These are phyloP conservation scores for Suhomyces sp. DNA, from an alignment of 805 yeast species.

Conservation along the genomic window DNA sequence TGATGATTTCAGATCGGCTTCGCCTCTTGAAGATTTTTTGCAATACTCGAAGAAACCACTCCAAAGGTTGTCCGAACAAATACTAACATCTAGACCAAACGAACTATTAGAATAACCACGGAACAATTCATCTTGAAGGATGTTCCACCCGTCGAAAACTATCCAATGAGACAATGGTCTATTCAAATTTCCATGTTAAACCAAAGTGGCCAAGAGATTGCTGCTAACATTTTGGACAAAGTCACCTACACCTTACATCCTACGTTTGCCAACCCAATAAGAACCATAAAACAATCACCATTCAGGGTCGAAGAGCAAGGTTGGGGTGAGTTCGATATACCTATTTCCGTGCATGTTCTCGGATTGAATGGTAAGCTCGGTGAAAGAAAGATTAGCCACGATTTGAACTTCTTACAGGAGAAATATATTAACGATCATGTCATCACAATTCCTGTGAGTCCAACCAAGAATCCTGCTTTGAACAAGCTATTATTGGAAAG, in stretches of 20 bases:
- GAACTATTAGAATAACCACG: conserved; percentile 86
- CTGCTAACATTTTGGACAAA: conserved; percentile 86
- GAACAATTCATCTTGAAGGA: conserved; percentile 79
- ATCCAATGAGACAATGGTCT: conserved; percentile 94
- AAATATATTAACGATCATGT: conserved; percentile 76
- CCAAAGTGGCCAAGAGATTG: conserved; percentile 75
- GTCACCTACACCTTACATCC: conserved; percentile 94
- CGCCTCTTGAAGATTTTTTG: too few species aligned
- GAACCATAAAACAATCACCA: conserved; percentile 79
- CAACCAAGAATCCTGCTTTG: conserved; percentile 65
- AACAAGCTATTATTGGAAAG: conserved; percentile 72
- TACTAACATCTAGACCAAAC: conserved; percentile 51
- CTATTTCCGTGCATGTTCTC: conserved; percentile 68
- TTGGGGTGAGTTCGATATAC: conserved; percentile 97
- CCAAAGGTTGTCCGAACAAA: neutral
- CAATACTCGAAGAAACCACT: too few species aligned
- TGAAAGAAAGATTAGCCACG: conserved; percentile 83
- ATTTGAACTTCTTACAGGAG: conserved; percentile 79
- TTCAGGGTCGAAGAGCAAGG: conserved; percentile 90
- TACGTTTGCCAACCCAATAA: conserved; percentile 85
- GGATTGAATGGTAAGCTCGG: conserved; percentile 74
- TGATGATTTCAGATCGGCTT: too few species aligned
- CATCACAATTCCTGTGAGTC: conserved; percentile 60
- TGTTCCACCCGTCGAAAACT: conserved; percentile 82
- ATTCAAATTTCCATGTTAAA: conserved; percentile 75